phyloP scores from a whole-genome alignment of 208 protist species.

The Trypanosoma theileri region DNA sequence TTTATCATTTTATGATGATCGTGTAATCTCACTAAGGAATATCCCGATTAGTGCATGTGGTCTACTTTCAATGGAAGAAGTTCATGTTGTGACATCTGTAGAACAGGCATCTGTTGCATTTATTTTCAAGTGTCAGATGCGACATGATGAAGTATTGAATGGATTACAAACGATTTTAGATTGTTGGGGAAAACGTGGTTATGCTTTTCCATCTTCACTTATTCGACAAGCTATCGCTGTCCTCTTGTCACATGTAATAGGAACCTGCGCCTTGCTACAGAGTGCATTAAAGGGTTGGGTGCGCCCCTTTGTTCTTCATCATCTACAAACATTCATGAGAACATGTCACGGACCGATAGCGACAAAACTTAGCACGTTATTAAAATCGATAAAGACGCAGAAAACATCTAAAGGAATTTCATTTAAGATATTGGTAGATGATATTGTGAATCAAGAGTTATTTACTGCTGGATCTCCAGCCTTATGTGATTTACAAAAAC shows the following conservation, averaged over 20 bases:
- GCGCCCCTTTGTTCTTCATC: conserved; percentile 13
- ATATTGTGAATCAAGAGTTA: not conserved
- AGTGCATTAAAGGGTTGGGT: not conserved
- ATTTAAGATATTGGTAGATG: conserved; percentile 1
- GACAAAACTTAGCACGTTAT: conserved; percentile 5
- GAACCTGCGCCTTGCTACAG: conserved; percentile 15
- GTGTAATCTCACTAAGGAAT: conserved; percentile 3
- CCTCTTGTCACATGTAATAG: conserved; percentile 21
- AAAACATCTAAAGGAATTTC: conserved; percentile 8
- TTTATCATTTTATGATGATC: conserved; percentile 27
- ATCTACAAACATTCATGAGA: conserved; percentile 11
- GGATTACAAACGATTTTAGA: conserved; percentile 27
- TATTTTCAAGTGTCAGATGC: conserved; percentile 26
- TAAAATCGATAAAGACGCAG: conserved; percentile 1
- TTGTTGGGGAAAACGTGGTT: conserved; percentile 17
- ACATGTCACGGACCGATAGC: not conserved
- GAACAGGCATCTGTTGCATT: conserved; percentile 27
- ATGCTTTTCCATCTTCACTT: conserved; percentile 1
- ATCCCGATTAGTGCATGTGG: conserved; percentile 13
- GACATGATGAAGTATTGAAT: conserved; percentile 23
- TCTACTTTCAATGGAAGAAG: conserved; percentile 21
- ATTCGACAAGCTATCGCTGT: conserved; percentile 23
- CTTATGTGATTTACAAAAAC: not conserved
- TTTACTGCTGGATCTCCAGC: not conserved
- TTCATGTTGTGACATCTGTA: conserved; percentile 16